Base-by-base conservation (phyloP, 345 rosid species). In the Salix brachista region DNA sequence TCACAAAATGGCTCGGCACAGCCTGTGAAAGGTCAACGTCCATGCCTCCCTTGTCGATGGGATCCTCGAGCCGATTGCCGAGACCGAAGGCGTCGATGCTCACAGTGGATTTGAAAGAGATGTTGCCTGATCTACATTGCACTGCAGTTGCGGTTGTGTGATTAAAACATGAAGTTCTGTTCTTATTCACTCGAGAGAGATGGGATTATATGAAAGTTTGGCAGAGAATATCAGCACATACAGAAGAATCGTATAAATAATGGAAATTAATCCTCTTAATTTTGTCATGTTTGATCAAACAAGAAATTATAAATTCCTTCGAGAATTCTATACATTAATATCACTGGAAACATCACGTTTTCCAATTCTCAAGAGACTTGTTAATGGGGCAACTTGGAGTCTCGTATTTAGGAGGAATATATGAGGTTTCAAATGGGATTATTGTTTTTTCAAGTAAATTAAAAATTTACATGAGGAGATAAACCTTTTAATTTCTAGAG, bases 1-100 rank as follows among this genome's bases (percentile, higher is more conserved):
- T 83, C 60, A 86, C 88, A 2, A 88, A 88, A 77, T 88, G 91
- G 91, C 85, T 86, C 14, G 79, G 85, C 4, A 23, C 82, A 0
- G 9, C 83, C 0, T 82, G 85, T 37, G 74, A 83, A 67, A 73
- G 89, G 74, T 78, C 82, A 9, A 68, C 84, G 8, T 19, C 83
- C 2, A 26, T 26, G 48, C 67, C 79, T 8, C 46, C 69, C 13
- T 74, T 83, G 61, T 26, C 86, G 11, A 61, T 69, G 75, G 79
- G 42, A 41, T 19, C 21, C 41, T 72, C 86, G 7, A 72, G 85
- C 71, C 74, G 81, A 36, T 50, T 80, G 28, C 58, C 70, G 6
- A 85, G 81, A 80, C 83, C 89, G 0, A 82, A 69, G 68, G 82
- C 89, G 0, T 88, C 91, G 3, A 83, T 86, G 89, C 11, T 88